Evolutionary conservation across 345 rosid genomes (phyloP).

Genomic region (Eucalyptus cloeziana): DNA sequence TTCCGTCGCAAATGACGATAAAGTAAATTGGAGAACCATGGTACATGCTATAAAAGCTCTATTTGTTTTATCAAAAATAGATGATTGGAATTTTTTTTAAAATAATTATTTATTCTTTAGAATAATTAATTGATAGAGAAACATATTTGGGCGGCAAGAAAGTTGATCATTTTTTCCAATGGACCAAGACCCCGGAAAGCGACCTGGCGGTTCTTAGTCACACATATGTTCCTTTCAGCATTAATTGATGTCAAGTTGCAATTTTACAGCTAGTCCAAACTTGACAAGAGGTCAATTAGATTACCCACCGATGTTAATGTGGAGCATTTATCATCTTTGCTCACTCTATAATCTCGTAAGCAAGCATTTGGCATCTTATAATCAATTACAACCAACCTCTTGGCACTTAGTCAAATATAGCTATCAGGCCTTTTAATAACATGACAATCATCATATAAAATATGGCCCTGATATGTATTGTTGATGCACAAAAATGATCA

Average conservation of each 20-base stretch:
- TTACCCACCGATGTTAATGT: neutral
- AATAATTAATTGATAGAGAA: neutral
- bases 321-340: neutral
- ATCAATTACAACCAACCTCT: neutral
- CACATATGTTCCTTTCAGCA: neutral
- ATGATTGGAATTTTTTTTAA: fast-evolving
- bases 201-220: neutral
- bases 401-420: neutral
- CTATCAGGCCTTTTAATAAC: neutral
- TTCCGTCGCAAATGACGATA: neutral
- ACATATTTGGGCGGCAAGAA: neutral
- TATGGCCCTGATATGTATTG: neutral
- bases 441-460: neutral
- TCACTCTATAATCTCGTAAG: neutral
- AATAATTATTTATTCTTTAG: neutral
- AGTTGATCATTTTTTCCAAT: neutral
- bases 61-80: fast-evolving
- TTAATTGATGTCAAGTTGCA: neutral
- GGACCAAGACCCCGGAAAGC: neutral
- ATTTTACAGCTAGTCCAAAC: neutral
- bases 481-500: neutral
- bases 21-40: neutral
- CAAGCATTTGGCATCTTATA: neutral
- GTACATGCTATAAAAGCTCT: neutral
- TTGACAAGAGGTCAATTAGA: neutral